phyloP scores from a whole-genome alignment of 495 filamentous ascomycete species.

The Aspergillus incahuasiensis region DNA sequence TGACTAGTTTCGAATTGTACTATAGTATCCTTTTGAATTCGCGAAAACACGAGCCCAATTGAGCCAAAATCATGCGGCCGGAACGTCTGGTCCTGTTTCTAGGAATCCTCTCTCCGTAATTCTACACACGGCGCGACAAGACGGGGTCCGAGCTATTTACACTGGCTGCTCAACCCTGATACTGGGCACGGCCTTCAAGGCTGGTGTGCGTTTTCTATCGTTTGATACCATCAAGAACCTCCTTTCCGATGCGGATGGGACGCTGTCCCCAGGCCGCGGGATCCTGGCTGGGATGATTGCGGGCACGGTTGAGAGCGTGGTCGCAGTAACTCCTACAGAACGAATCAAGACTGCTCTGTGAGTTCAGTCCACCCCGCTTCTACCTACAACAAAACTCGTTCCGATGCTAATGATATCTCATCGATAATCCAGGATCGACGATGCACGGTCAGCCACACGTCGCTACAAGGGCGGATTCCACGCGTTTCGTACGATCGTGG shows the following conservation, averaged over 20 bases:
- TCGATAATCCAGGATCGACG: slow-evolving; percentile 50
- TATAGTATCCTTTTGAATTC: slow-evolving; percentile 64
- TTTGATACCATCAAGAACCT: slow-evolving; percentile 61
- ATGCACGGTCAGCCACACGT: slow-evolving; percentile 44
- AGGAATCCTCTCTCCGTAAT: slow-evolving; percentile 54
- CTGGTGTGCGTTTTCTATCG: slow-evolving; percentile 59
- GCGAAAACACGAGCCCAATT: slow-evolving; percentile 64
- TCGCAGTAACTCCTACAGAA: slow-evolving; percentile 61
- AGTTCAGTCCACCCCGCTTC: neutral
- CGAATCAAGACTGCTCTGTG: slow-evolving; percentile 63
- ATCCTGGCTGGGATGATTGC: slow-evolving; percentile 59
- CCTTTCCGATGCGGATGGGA: slow-evolving; percentile 55
- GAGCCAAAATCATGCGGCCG: slow-evolving; percentile 34
- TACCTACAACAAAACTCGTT: neutral
- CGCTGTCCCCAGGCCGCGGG: slow-evolving; percentile 49
- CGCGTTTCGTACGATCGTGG: slow-evolving; percentile 43
- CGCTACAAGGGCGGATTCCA: slow-evolving; percentile 50
- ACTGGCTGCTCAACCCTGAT: slow-evolving; percentile 61
- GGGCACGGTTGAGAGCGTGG: slow-evolving; percentile 54
- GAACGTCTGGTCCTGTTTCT: slow-evolving; percentile 18
- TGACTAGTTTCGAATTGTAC: neutral
- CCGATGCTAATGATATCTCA: neutral
- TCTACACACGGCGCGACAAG: slow-evolving; percentile 41
- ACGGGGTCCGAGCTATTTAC: slow-evolving; percentile 56
- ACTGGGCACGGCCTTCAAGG: slow-evolving; percentile 59